Evolutionary conservation across 352 stramenopile species (phyloP), one percentile per base, ranked within the genome.

Genomic region (Phytophthora sojae): DNA sequence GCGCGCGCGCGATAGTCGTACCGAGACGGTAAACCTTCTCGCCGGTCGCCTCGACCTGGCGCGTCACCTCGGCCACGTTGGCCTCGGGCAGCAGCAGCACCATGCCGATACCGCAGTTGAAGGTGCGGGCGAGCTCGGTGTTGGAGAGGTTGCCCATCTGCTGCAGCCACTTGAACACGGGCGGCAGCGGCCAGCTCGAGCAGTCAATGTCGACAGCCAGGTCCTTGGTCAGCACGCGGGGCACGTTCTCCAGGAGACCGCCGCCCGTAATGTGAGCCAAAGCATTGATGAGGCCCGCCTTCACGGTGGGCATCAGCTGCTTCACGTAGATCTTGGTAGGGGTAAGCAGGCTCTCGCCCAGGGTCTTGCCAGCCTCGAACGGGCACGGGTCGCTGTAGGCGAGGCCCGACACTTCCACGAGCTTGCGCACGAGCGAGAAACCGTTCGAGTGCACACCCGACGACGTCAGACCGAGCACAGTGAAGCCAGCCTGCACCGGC

Each of bases 21-120:
- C 96, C 96, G 32, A 98, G 71, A 83, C 95, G 84, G 71, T 93
- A 97, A 42, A 99, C 89, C 61, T 86, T 86, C 77, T 99, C 96
- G 54, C 92, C 92, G 44, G 81, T 88, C 21, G 85, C 82, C 60
- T 91, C 76, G 21, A 99, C 81, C 55, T 94, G 67, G 44, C 85
- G 39, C 39, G 95, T 92, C 5, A 97, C 93, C 59, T 97, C 84
- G n/a, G 89, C 86, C 25, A 97, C 97, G 68, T 97, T 88, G 51
- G 93, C 89, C 44, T 90, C 77, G 17, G 95, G 86, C 26, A 99
- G 80, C 58, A 99, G 96, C 25, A 99, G 77, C 37, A 99, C 95
- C 97, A 99, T 99, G 64, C 98, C 98, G 76, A 99, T 96, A 64
- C 98, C 98, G 80, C 96, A 99, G 81, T 99, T 99, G 83, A 99